A percentile compares a stretch with the other conserved stretches of the same genome.
These are phyloP conservation scores for Knufia petricola DNA, from an alignment of 2,329 filamentous ascomycete genomes.

Conservation along the genomic window DNA sequence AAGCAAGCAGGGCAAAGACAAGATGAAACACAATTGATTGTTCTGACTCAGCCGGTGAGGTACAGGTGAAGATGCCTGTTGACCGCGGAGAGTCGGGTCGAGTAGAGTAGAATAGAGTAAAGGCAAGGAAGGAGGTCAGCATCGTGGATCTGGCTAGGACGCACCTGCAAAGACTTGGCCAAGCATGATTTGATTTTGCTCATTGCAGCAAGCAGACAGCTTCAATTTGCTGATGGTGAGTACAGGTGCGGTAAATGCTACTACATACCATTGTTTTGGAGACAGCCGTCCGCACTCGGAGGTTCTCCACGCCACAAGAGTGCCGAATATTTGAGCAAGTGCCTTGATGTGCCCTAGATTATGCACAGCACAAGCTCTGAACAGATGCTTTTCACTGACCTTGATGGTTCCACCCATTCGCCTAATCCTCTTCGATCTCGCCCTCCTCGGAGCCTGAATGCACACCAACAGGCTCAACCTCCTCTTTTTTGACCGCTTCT, in stretches of 20 bases:
- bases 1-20: no score
- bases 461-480: conserved; percentile 48
- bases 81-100: no score
- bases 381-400: conserved; percentile 6
- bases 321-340: background rate
- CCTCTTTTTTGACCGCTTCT: conserved; percentile 26
- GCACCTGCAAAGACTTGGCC: no score
- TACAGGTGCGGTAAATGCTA: background rate
- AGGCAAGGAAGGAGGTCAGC: no score
- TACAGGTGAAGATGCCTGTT: no score
- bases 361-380: conserved; percentile 8
- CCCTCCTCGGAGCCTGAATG: conserved; percentile 93
- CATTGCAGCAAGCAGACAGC: background rate
- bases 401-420: background rate
- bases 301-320: background rate
- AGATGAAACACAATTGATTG: no score
- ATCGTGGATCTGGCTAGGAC: no score
- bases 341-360: conserved; percentile 8
- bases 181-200: background rate
- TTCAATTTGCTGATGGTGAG: conserved; percentile 2
- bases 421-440: conserved; percentile 74
- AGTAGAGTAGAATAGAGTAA: no score
- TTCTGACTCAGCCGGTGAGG: no score
- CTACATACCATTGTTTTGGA: conserved; percentile 4
- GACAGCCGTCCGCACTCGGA: background rate